Evolutionary conservation across 2,329 filamentous ascomycete species (phyloP).

Genomic region (Talaromyces sp.): DNA sequence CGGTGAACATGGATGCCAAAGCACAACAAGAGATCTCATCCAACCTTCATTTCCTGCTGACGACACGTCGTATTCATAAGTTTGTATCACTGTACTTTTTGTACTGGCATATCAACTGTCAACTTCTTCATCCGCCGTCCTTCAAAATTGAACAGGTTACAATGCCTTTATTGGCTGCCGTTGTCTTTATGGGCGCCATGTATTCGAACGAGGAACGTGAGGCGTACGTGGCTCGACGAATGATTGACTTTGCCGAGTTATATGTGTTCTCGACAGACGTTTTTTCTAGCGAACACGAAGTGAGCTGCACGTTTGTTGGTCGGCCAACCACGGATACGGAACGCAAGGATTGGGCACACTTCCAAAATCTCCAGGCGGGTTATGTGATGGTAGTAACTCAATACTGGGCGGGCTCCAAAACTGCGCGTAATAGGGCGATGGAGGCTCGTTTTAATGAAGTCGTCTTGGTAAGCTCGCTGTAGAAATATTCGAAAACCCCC

Average conservation of each 20-base stretch:
- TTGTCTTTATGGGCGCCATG: constrained; percentile 46
- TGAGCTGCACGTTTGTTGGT: constrained; percentile 33
- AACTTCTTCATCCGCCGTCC: constrained; percentile 42
- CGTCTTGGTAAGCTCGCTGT: constrained; percentile 34
- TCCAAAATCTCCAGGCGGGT: constrained; percentile 43
- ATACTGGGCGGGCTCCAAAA: constrained; percentile 43
- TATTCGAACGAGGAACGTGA: constrained; percentile 42
- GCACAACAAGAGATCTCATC: constrained; percentile 39
- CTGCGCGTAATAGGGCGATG: constrained; percentile 40
- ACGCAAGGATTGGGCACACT: constrained; percentile 32
- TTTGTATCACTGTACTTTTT: constrained; percentile 44
- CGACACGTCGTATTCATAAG: constrained; percentile 40
- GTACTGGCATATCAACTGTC: constrained; percentile 45
- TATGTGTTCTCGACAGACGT: constrained; percentile 43
- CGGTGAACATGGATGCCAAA: constrained; percentile 36
- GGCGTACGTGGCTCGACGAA: constrained; percentile 34
- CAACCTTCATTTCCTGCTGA: constrained; percentile 40
- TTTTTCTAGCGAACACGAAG: constrained; percentile 41
- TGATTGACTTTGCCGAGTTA: constrained; percentile 44
- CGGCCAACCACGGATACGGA: constrained; percentile 23
- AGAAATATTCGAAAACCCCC: neutral
- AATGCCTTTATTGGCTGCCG: constrained; percentile 37
- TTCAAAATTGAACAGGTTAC: constrained; percentile 40
- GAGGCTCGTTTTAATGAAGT: constrained; percentile 44
- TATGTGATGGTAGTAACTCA: constrained; percentile 42